Base-by-base conservation (phyloP, 371 early-diverging fungal species). In the Choanephora cucurbitarum region DNA sequence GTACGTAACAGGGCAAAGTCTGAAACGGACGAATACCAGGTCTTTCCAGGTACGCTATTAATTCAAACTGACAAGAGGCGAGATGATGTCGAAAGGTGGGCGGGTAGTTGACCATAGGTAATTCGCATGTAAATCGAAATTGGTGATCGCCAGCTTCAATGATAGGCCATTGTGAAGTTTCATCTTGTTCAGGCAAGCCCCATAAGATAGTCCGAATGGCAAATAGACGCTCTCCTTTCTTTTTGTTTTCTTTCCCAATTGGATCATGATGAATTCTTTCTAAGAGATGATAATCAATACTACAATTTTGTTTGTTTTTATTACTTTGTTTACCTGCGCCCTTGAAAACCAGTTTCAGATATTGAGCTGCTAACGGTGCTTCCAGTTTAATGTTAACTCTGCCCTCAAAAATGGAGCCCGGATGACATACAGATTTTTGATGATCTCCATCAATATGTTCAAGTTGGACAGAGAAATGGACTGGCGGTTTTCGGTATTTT, bases 101-200 rank as follows among this genome's bases (percentile, higher is more conserved):
- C 1, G 69, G 66, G 45, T 76, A 76, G 33, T 76, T 76, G 33
- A 76, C 64, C 39, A 70, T 44, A 10, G 77, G 77, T 14, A 76
- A 60, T 46, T 73, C 67, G 34, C 64, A 64, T 37, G 66, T 55
- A 31, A 76, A 76, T 13, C 67, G 73, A 49, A 76, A 76, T 8
- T 44, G 28, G 41, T 73, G 67, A 5, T 59, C 44, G 0, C 77
- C 77, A 1, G 71, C 45, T 34, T 72, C 72, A 14, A 75, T 42
- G 5, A 67, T 18, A 10, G 60, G 74, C 72, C 75, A 72, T 5
- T 24, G 22, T 3, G 22, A 17, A 8, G 42, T 49, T 2, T 21
- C n/a, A 40, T 17, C 15, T 11, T 43, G 7, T n/a, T 39, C 32
- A 18, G 42, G 45, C 9, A 42, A 32, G 6, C 68, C 63, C 77